These are phyloP conservation scores for Ascoidea tarda DNA, from an alignment of 805 yeast species.

Conservation along the genomic window DNA sequence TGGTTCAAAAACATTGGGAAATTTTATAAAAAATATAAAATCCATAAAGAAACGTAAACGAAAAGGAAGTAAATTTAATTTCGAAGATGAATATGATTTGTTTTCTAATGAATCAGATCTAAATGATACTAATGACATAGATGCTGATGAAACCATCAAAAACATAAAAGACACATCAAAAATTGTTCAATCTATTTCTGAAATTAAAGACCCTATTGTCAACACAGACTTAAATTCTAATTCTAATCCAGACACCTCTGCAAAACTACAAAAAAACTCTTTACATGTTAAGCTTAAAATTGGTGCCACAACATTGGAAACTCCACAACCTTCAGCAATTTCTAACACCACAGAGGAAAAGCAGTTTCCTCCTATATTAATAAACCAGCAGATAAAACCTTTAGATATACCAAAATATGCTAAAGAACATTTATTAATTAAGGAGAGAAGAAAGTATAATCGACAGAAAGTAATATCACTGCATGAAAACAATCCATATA, in stretches of 20 bases:
- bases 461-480: too few relatives aligned
- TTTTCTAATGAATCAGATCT: neutral
- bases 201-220: neutral
- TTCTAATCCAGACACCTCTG: neutral
- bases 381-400: neutral
- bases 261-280: neutral
- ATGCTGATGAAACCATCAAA: neutral
- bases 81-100: neutral
- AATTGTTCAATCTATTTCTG: neutral
- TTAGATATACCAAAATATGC: slow-evolving; percentile 1
- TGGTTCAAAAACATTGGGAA: slow-evolving; percentile 51
- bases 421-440: slow-evolving; percentile 1
- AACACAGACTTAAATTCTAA: neutral
- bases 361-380: neutral
- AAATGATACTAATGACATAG: neutral
- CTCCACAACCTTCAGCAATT: neutral
- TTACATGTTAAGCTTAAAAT: neutral
- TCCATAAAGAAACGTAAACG: slow-evolving; percentile 3
- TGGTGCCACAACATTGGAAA: too few relatives aligned
- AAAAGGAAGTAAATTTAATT: slow-evolving; percentile 1
- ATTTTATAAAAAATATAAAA: slow-evolving; percentile 16
- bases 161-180: neutral
- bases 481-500: neutral
- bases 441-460: neutral
- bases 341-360: neutral